Evolutionary conservation across 495 filamentous ascomycete species (phyloP).

Genomic region (Rhizodiscina lignyota): DNA sequence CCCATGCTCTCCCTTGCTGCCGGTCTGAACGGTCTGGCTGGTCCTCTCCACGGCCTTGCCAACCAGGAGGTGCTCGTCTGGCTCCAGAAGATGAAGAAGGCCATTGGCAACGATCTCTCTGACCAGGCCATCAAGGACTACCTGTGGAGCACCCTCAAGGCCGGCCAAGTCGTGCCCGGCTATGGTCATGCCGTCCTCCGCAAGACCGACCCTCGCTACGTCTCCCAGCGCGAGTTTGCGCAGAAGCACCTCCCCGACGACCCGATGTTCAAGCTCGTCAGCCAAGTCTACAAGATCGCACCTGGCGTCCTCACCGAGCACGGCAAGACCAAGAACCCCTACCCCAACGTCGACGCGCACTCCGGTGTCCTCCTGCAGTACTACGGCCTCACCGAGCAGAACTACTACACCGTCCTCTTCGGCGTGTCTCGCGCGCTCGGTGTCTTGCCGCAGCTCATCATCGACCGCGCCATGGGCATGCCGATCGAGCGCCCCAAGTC

Average conservation of each 20-base stretch:
- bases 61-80: slow-evolving; percentile 99
- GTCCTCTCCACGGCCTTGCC: slow-evolving; percentile 94
- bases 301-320: slow-evolving; percentile 95
- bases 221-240: slow-evolving; percentile 91
- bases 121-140: slow-evolving; percentile 94
- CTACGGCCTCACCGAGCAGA: slow-evolving; percentile 95
- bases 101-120: slow-evolving; percentile 81
- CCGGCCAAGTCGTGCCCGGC: slow-evolving; percentile 87
- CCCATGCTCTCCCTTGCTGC: slow-evolving; percentile 91
- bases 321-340: slow-evolving; percentile 52
- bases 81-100: slow-evolving; percentile 97
- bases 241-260: slow-evolving; percentile 83
- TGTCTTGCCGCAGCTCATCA: slow-evolving; percentile 97
- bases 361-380: slow-evolving; percentile 97
- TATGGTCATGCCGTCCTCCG: slow-evolving; percentile 98
- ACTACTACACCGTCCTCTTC: slow-evolving; percentile 99
- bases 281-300: slow-evolving; percentile 98
- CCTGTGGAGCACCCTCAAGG: slow-evolving; percentile 92
- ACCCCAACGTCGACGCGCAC: slow-evolving; percentile 37
- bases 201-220: slow-evolving; percentile 98
- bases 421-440: slow-evolving; percentile 95
- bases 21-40: slow-evolving; percentile 92
- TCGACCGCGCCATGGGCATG: slow-evolving; percentile 88
- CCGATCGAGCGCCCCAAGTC: slow-evolving; percentile 85
- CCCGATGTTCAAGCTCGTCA: slow-evolving; percentile 98